Base-by-base conservation (phyloP, 2,329 filamentous ascomycete genomes). In the Nemania sp. region DNA sequence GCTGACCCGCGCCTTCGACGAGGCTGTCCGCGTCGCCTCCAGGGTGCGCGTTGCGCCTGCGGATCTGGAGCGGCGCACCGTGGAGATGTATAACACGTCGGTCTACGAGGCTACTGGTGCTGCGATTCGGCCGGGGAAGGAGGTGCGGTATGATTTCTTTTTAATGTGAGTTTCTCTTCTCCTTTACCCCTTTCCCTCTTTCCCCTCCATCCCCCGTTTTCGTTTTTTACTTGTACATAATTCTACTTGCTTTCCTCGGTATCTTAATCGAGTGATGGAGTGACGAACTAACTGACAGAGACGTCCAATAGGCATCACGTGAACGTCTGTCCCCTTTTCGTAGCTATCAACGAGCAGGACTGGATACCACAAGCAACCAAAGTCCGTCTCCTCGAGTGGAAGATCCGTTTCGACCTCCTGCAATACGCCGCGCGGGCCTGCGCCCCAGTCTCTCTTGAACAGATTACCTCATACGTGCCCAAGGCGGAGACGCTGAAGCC, bases 141-240 rank as follows among this genome's bases (percentile, higher is more conserved):
- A 84, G 24, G 83, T 90, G 57, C 94, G 92, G 77, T 89, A 93
- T 77, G 94, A 97, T 77, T 98, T 98, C 78, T 96, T 90, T 82
- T 72, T 89, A 63, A 86, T 88, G 86, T 85, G 72, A 79, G 85
- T 74, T n/a, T 26, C 8, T 69, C 57, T 15, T 45, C 18, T 13
- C 11, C 6, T 41, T 41, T 20, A 8, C n/a, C n/a, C n/a, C n/a
- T n/a, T n/a, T n/a, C n/a, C n/a, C n/a, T n/a, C n/a, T n/a, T n/a
- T n/a, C n/a, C n/a, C n/a, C n/a, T n/a, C n/a, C n/a, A n/a, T n/a
- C n/a, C n/a, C n/a, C n/a, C n/a, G n/a, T n/a, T 18, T 24, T 73
- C 22, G 15, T 8, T 68, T 52, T 27, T 57, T 13, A 20, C 2
- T 20, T 35, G 32, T 10, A 10, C 5, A 32, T 32, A 4, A 4